Evolutionary conservation across 129 eudicot species (phyloP), one percentile per base, ranked within the genome.

Genomic region (Chrysanthemum seticuspe): DNA sequence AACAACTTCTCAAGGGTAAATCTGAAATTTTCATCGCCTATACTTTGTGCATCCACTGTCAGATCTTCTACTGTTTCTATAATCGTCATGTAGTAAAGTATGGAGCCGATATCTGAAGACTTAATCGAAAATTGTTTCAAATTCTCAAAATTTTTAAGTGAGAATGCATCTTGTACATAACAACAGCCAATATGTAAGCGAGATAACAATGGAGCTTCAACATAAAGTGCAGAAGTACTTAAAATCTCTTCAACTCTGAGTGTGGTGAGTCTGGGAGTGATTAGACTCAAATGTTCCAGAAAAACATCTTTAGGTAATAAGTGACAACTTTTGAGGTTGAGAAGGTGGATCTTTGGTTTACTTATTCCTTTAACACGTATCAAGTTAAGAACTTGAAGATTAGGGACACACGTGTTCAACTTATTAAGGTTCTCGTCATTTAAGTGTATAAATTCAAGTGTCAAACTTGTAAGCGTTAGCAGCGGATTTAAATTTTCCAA

Each of bases 391-490:
- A 65, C 23, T 15, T 40, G 51, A 65, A 65, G 69, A 65, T 65
- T 65, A 6, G 69, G 69, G 53, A 65, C 40, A 13, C 29, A 65
- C 13, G 40, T 44, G 12, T 40, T 40, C 14, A 65, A 70, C 85
- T 67, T 78, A 56, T 74, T 67, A 71, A 88, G 76, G 78, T 85
- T 29, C 70, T 88, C 89, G 15, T 88, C 96, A 18, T 88, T 91
- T 45, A 88, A 73, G 74, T 86, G 77, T 66, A 88, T 68, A 21
- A 70, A 83, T 77, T 88, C 96, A 14, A 88, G 88, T 0, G 96
- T 86, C 81, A 88, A 77, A 64, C 67, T 83, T 55, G 81, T 85
- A 67, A 88, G 85, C 36, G 52, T 83, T 10, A 81, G 79, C 91
- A 88, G 74, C 5, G 76, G 80, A 34, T 71, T 83, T 16, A 88